Percentiles rank a stretch among this genome's conserved stretches.
These are phyloP conservation scores for Calonectria fujianensis DNA, from an alignment of 2,329 filamentous ascomycete species.

Conservation along the genomic window DNA sequence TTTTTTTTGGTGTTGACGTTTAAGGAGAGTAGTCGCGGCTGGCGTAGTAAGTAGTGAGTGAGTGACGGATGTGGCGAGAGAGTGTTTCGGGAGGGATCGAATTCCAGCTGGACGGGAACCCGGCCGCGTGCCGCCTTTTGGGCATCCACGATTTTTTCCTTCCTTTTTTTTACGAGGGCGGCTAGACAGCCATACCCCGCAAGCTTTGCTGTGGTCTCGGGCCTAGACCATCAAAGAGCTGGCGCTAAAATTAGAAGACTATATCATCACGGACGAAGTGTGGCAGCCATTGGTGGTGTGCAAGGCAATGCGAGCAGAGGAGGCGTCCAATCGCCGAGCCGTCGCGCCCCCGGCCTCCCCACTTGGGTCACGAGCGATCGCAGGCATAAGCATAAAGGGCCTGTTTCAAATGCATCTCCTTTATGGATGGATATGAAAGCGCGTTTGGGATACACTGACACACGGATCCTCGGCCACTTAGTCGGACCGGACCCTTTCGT, in stretches of 20 bases:
- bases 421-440: not conserved
- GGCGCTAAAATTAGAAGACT: conserved; percentile 25
- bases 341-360: not conserved
- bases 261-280: conserved; percentile 18
- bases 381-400: conserved; percentile 10
- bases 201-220: conserved; percentile 11
- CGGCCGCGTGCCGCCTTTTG: conserved; percentile 10
- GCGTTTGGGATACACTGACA: conserved; percentile 16
- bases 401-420: conserved; percentile 21
- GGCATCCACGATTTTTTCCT: conserved; percentile 18
- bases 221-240: conserved; percentile 14
- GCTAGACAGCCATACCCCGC: conserved; percentile 16
- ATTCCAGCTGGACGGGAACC: not conserved
- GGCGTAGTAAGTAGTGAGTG: too few species aligned
- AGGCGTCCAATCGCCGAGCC: conserved; percentile 19
- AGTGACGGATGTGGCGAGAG: not conserved
- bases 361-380: not conserved
- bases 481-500: not conserved
- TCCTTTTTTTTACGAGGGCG: not conserved
- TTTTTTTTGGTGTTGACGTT: not conserved
- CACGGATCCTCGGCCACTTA: conserved; percentile 2
- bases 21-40: not conserved
- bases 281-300: conserved; percentile 16
- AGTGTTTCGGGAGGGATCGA: not conserved
- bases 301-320: not conserved